A percentile compares a stretch with the other conserved stretches of the same genome.
These are phyloP conservation scores for Teratosphaeria gauchensis DNA, from an alignment of 2,329 filamentous ascomycete genomes.

Conservation along the genomic window DNA sequence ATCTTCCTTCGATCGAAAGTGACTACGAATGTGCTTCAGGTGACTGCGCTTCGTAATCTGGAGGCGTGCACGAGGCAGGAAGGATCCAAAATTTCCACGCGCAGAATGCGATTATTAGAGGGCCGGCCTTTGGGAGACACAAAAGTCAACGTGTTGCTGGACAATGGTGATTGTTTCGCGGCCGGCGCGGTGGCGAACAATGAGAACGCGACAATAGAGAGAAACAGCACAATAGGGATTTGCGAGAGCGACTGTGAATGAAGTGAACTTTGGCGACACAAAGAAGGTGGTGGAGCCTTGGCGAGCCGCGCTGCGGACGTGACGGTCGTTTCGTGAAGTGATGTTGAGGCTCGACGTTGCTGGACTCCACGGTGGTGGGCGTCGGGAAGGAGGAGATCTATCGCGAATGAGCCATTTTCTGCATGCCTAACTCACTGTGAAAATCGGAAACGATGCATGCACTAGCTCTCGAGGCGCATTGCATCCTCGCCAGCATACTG, in stretches of 20 bases:
- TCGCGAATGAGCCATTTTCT: background rate
- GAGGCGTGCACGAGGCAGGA: background rate
- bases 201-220: background rate
- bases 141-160: background rate
- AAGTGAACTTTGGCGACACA: constrained; percentile 3
- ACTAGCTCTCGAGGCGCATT: background rate
- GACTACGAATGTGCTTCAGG: background rate
- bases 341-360: background rate
- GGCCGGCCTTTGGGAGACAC: background rate
- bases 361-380: background rate
- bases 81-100: background rate
- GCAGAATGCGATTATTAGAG: background rate
- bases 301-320: background rate
- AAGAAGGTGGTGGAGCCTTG: background rate
- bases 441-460: background rate
- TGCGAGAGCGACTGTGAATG: background rate
- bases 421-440: background rate
- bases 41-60: background rate
- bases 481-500: background rate
- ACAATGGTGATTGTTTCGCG: constrained; percentile 2
- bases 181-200: constrained; percentile 5
- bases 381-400: background rate
- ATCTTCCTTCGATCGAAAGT: background rate
- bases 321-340: constrained; percentile 3
- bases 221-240: constrained; percentile 1